phyloP scores from a whole-genome alignment of 441 rosid species.

The Macaranga tanarius region DNA sequence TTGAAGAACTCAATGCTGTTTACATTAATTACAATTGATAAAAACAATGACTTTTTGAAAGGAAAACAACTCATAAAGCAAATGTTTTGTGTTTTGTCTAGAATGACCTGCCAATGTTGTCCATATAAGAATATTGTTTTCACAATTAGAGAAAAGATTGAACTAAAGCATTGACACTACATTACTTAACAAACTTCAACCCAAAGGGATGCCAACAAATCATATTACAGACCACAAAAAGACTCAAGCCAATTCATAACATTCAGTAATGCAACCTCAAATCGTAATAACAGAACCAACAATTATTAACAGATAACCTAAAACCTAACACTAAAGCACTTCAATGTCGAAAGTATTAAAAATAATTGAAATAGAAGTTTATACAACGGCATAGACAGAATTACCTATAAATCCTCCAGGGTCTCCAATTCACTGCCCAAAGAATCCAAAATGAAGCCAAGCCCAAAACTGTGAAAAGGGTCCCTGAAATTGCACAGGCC shows the following conservation, averaged over 20 bases:
- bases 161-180: not conserved
- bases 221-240: conserved; percentile 6
- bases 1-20: too few species aligned
- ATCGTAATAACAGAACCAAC: conserved; percentile 8
- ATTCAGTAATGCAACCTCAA: not conserved
- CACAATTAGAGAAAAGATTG: conserved; percentile 6
- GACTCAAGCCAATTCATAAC: conserved; percentile 9
- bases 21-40: not conserved
- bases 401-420: conserved; percentile 98
- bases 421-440: conserved; percentile 99
- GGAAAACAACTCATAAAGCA: not conserved
- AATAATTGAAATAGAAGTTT: conserved; percentile 15
- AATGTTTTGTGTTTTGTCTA: not conserved
- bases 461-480: conserved; percentile 80
- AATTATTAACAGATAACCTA: conserved; percentile 11
- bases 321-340: conserved; percentile 20
- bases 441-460: conserved; percentile 81
- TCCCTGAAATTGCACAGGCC: conserved; percentile 85
- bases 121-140: not conserved
- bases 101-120: conserved; percentile 2
- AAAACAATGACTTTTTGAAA: not conserved
- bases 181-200: conserved; percentile 12
- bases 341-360: conserved; percentile 13
- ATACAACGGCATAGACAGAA: not conserved
- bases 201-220: not conserved